A percentile compares a stretch with the other conserved stretches of the same genome.
Evolutionary conservation across 1,139 yeast genomes (phyloP).

Genomic region (Saccharomyces pastorianus): DNA sequence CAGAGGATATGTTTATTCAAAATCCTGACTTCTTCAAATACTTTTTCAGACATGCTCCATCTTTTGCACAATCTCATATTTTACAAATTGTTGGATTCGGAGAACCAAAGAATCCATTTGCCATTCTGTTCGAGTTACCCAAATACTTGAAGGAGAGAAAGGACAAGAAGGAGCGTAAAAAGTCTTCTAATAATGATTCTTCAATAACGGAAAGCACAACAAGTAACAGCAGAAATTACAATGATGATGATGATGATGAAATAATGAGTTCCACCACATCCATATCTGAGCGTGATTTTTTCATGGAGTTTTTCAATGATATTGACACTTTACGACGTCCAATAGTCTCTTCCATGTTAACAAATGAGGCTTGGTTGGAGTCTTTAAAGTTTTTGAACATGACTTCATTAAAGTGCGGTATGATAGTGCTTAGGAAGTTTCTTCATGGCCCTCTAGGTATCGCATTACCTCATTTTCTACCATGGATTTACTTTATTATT

Average conservation of each 20-base stretch:
- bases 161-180: conserved; percentile 60
- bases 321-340: conserved; percentile 24
- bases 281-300: background rate
- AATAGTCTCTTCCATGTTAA: conserved; percentile 22
- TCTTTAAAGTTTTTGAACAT: conserved; percentile 49
- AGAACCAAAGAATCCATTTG: conserved; percentile 64
- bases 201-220: background rate
- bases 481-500: conserved; percentile 62
- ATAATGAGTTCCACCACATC: background rate
- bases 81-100: conserved; percentile 72
- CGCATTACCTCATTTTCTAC: conserved; percentile 59
- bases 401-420: conserved; percentile 57
- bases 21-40: conserved; percentile 53
- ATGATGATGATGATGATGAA: conserved; percentile 6
- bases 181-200: conserved; percentile 32
- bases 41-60: conserved; percentile 68
- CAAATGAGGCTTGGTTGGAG: conserved; percentile 47
- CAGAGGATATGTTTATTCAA: conserved; percentile 41
- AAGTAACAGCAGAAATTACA: conserved; percentile 1
- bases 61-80: conserved; percentile 67
- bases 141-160: conserved; percentile 63
- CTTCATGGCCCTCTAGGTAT: conserved; percentile 63
- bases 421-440: conserved; percentile 57
- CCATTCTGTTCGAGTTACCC: conserved; percentile 60
- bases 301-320: conserved; percentile 19